Base-by-base conservation (phyloP, 306 rosid genomes). In the Ziziphus jujuba region DNA sequence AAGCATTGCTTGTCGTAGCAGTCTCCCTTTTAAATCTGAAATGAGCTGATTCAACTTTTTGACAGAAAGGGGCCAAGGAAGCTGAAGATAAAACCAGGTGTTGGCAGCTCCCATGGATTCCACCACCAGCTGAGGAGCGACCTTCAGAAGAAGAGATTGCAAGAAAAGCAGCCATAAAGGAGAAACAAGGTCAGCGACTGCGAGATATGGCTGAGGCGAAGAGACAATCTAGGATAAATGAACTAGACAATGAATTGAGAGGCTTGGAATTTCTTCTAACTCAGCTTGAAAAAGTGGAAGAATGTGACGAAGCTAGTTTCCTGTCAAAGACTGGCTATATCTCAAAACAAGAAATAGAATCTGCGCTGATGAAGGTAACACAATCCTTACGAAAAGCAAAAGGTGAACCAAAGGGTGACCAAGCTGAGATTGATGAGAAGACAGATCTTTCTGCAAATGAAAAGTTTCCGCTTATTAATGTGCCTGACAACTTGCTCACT, bases 121-220 rank as follows among this genome's bases (percentile, higher is more conserved):
- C 97, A 12, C 99, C 96, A 35, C 99, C 99, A 22, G 78, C 48
- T 52, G 97, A 90, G 86, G 97, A 80, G 79, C 96, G 87, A 65
- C 99, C 99, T 79, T 93, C 97, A 8, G 97, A 86, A 75, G 99
- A 90, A 80, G 95, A 90, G 85, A 77, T 93, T 72, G 99, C 99
- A 44, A 85, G 97, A 88, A 93, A 93, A 92, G 99, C 95, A 59
- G 97, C 99, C 65, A 88, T 87, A 65, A 90, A 71, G 77, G 97
- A 93, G 84, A 93, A 72, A 79, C 96, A 87, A 74, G 95, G 99
- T 72, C 99, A 93, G 80, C 88, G 99, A 49, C 65, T 93, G 80
- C 79, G 97, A 70, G 99, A 93, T 79, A 93, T 93, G 99, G 99
- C 97, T 16, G 99, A 88, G 87, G 99, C 99, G 1, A 93, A 90